Evolutionary conservation across 176 grass and related monocot genomes (phyloP), one percentile per base, ranked within the genome.

Genomic region (Carex scoparia): DNA sequence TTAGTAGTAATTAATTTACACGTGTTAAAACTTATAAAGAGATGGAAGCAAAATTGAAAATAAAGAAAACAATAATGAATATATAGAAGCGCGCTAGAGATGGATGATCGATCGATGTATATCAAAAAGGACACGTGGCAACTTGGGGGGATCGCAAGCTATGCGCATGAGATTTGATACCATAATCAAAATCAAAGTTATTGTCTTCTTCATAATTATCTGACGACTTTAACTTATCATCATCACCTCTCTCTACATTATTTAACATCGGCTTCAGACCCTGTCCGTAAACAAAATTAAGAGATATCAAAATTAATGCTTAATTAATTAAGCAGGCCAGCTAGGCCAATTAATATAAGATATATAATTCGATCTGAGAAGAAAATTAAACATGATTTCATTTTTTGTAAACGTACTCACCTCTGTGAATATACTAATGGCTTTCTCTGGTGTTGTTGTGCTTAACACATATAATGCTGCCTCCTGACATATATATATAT

Each of bases 381-480:
- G 9, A 62, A 62, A 62, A 23, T 23, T 23, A 23, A 23, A 38
- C 13, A 38, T 40, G 10, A 10, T 5, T 59, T 38, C 16, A 23
- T 64, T 38, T 79, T 11, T 37, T 63, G 14, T 64, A 7, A 81
- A 11, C 1, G 3, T 35, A 81, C 33, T n/a, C 8, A 78, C 91
- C 7, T 92, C 44, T 12, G 85, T 92, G 83, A 92, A 92, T 62
- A 89, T 87, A 14, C 63, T 79, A 75, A 92, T 64, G 9, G 90
- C 90, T 40, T 92, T 75, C 38, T 92, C 90, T 1, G 75, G 54
- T 32, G 85, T 89, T 67, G 84, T 87, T 2, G 85, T 89, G 35
- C 82, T 87, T 63, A 92, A n/a, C 35, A 92, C 85, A 18, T 71
- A 87, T 3, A 92, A 81, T 51, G 88, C 90, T 68, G 77, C 90